Base-by-base conservation (phyloP, 139 green algal genomes). In the Chlamydomonas applanata region DNA sequence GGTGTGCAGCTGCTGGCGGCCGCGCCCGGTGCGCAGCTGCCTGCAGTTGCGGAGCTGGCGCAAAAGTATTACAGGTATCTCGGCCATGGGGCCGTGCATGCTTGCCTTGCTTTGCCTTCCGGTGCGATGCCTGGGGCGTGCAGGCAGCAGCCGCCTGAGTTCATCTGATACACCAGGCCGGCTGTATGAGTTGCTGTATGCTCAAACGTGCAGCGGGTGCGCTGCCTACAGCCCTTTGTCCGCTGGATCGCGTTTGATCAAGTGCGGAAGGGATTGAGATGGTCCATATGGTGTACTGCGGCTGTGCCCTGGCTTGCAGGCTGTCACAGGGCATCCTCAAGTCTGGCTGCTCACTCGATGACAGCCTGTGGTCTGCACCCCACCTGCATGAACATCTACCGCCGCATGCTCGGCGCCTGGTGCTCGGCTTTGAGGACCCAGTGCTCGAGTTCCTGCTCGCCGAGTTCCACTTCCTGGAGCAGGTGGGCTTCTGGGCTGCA, bases 361-460 rank as follows among this genome's bases (percentile, higher is more conserved):
- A 27, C 33, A 40, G 32, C 34, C 57, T 54, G 24, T 67, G 20
- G 34, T 62, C 19, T 44, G 17, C 7, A 3, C 27, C 29, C 27
- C 44, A 62, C 9, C 5, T 70, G 61, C 30, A 29, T 16, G 7
- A 27, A 27, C 69, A 19, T 56, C 25, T 40, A 24, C 13, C 44
- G 9, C 64, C 9, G 2, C 33, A 22, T 60, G 45, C 54, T 11
- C 33, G 36, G 16, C 40, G 36, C 13, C 44, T 34, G 66, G 53
- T 75, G 64, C 40, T n/a, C 65, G 77, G 63, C 30, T 80, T 65
- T 72, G 59, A 85, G 35, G 84, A 86, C 63, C 52, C 73, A 14
- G 84, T 79, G 60, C 75, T 89, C 5, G 84, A 89, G 70, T 75
- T 84, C 25, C 64, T 86, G 36, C 69, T 89, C 30, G 75, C 77